These are phyloP conservation scores for Fomitopsis schrenkii DNA, from an alignment of 1,284 basidiomycete genomes.

Conservation along the genomic window DNA sequence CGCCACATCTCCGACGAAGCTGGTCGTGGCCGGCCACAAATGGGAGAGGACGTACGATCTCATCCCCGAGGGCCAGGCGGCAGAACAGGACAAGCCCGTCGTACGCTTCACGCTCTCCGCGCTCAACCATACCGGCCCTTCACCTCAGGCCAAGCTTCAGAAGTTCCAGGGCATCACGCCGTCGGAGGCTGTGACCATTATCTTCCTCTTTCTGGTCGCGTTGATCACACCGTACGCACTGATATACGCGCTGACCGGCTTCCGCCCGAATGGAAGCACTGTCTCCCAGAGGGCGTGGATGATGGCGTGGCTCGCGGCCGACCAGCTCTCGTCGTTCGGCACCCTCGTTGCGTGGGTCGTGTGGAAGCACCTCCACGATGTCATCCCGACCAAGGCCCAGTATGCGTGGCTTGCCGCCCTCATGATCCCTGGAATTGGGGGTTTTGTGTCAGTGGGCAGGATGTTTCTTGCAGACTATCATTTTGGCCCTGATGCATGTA, in stretches of 20 bases:
- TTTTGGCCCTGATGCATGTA: background rate
- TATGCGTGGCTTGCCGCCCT: background rate
- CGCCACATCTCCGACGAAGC: background rate
- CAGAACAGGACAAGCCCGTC: background rate
- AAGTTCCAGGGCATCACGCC: background rate
- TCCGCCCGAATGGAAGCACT: background rate
- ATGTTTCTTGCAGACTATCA: background rate
- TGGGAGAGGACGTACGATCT: background rate
- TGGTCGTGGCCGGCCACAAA: background rate
- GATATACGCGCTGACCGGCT: constrained; percentile 2
- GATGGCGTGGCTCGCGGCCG: background rate
- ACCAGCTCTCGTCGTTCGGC: background rate
- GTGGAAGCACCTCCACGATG: background rate
- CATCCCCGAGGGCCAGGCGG: background rate
- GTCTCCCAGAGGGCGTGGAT: constrained; percentile 2
- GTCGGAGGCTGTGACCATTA: background rate
- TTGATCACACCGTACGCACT: constrained; percentile 1
- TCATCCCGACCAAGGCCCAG: background rate
- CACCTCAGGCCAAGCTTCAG: background rate
- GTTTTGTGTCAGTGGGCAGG: background rate
- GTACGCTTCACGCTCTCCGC: background rate
- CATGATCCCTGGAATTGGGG: background rate
- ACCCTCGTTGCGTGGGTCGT: background rate
- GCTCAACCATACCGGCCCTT: background rate
- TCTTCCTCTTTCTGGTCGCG: background rate